Conservation (phyloP, 1,284 basidiomycete genomes). For the Cutaneotrichosporon sp. region DNA sequence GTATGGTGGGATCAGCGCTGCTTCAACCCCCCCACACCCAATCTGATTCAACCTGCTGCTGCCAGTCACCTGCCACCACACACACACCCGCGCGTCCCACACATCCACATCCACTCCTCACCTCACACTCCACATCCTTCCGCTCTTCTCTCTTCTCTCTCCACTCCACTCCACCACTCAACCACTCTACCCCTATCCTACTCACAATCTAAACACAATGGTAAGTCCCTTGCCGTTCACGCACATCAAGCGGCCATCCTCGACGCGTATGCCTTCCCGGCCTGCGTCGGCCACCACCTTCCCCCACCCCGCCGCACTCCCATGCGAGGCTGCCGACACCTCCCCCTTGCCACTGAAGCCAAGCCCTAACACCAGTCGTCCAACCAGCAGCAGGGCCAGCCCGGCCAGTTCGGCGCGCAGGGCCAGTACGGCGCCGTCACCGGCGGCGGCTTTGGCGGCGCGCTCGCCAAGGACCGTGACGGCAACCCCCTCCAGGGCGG, state of each 20-base stretch:
- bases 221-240: not conserved
- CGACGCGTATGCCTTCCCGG: not conserved
- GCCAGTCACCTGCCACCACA: too few relatives aligned
- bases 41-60: not conserved
- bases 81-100: not conserved
- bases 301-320: too few relatives aligned
- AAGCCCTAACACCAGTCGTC: not conserved
- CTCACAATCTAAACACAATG: not conserved
- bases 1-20: not conserved
- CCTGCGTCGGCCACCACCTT: too few relatives aligned
- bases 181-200: not conserved
- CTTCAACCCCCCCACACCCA: not conserved
- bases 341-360: not conserved
- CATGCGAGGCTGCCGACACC: too few relatives aligned
- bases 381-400: slow-evolving; percentile 14
- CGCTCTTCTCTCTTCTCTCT: not conserved
- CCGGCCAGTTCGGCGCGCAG: slow-evolving; percentile 15
- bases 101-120: not conserved
- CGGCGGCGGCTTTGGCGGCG: slow-evolving; percentile 15
- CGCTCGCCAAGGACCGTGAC: slow-evolving; percentile 19
- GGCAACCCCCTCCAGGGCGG: slow-evolving; percentile 12
- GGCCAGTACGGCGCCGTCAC: slow-evolving; percentile 18
- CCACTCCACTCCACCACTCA: not conserved
- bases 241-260: not conserved
- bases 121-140: not conserved